phyloP scores from a whole-genome alignment of 2,329 filamentous ascomycete genomes.

The Immersiporthe knoxdaviesiana region DNA sequence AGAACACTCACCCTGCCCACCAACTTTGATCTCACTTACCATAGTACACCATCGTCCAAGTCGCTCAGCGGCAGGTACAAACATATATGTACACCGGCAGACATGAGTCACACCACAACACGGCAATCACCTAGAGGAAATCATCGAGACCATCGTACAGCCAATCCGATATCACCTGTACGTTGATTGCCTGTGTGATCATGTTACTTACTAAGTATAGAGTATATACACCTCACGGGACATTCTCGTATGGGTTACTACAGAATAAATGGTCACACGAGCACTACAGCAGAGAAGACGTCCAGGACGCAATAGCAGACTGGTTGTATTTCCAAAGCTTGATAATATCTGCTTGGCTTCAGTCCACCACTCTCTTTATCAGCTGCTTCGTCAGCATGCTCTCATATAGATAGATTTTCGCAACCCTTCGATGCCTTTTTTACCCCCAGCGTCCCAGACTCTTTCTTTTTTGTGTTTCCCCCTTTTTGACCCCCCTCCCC shows the following conservation, averaged over 20 bases:
- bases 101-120: background rate
- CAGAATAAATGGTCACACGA: background rate
- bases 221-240: background rate
- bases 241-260: background rate
- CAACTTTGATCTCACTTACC: background rate
- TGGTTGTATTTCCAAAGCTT: background rate
- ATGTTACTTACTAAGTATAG: background rate
- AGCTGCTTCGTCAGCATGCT: background rate
- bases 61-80: background rate
- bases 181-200: background rate
- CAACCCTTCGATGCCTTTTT: background rate
- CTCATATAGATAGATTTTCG: background rate
- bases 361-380: background rate
- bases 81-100: background rate
- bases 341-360: background rate
- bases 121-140: background rate
- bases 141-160: background rate
- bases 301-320: background rate
- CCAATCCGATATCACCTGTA: background rate
- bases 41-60: background rate
- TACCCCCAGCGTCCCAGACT: background rate
- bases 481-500: background rate
- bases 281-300: background rate
- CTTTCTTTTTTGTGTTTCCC: background rate
- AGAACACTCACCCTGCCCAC: slow-evolving; percentile 13